phyloP scores from a whole-genome alignment of 148 eudicot species.

The Diospyros lotus region DNA sequence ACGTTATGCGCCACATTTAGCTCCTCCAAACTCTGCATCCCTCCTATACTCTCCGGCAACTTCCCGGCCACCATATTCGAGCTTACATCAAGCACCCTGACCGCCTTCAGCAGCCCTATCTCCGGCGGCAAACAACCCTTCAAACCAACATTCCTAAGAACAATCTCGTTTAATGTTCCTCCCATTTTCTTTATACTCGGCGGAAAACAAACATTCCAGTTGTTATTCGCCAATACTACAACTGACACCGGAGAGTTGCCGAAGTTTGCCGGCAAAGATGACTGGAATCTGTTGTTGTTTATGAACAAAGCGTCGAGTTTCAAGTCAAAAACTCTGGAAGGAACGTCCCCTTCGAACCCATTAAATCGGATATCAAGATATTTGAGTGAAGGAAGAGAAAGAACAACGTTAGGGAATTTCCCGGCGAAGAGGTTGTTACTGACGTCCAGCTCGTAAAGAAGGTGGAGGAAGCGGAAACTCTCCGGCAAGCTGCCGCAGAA shows the following conservation, averaged over 20 bases:
- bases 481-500: slow-evolving; percentile 50
- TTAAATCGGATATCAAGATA: slow-evolving; percentile 70
- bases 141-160: slow-evolving; percentile 37
- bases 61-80: slow-evolving; percentile 41
- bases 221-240: slow-evolving; percentile 54
- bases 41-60: slow-evolving; percentile 46
- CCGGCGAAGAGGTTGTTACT: slow-evolving; percentile 75
- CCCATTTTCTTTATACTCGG: slow-evolving; percentile 45
- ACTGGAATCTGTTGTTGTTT: slow-evolving; percentile 52
- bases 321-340: slow-evolving; percentile 40
- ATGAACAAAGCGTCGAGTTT: slow-evolving; percentile 64
- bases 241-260: slow-evolving; percentile 62
- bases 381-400: slow-evolving; percentile 28
- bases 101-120: slow-evolving; percentile 32
- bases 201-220: slow-evolving; percentile 59
- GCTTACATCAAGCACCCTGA: slow-evolving; percentile 63
- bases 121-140: slow-evolving; percentile 52
- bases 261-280: slow-evolving; percentile 38
- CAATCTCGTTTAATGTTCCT: slow-evolving; percentile 44
- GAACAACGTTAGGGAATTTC: slow-evolving; percentile 44
- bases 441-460: slow-evolving; percentile 58
- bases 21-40: slow-evolving; percentile 53
- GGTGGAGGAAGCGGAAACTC: slow-evolving; percentile 27
- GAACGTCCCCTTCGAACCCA: slow-evolving; percentile 42
- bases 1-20: slow-evolving; percentile 55